Evolutionary conservation across 352 stramenopile genomes (phyloP).

Genomic region (Phytophthora pseudosyringae): DNA sequence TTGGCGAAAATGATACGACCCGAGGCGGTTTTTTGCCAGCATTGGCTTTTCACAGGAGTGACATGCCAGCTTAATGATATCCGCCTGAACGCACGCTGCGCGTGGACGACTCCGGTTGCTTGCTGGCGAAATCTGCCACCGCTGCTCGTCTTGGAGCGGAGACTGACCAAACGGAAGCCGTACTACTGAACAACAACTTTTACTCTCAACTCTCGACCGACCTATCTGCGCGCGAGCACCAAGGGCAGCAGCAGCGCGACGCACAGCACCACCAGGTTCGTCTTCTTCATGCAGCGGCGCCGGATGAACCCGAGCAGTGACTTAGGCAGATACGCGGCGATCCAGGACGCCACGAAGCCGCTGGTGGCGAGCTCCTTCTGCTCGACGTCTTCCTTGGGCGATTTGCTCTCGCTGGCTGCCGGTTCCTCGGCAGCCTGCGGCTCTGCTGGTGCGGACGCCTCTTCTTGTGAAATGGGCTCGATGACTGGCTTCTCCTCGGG

Average conservation of each 20-base stretch:
- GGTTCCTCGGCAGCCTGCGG: neutral
- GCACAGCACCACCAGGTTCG: constrained; percentile 45
- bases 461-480: constrained; percentile 17
- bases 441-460: constrained; percentile 5
- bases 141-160: neutral
- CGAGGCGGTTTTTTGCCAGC: too few species aligned
- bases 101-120: too few species aligned
- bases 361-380: constrained; percentile 16
- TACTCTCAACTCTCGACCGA: neutral
- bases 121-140: too few species aligned
- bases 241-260: constrained; percentile 47
- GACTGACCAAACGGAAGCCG: neutral
- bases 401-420: neutral
- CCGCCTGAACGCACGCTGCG: too few species aligned
- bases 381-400: constrained; percentile 3
- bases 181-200: constrained; percentile 21
- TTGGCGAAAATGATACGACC: too few species aligned
- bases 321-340: constrained; percentile 35
- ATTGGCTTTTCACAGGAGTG: too few species aligned
- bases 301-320: constrained; percentile 41
- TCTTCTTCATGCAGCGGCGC: constrained; percentile 44
- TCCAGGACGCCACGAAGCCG: constrained; percentile 23
- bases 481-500: constrained; percentile 6
- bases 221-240: constrained; percentile 42
- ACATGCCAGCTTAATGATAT: too few species aligned